Evolutionary conservation across 139 green algal species (phyloP).

Genomic region (Axilococcus clingmanii): DNA sequence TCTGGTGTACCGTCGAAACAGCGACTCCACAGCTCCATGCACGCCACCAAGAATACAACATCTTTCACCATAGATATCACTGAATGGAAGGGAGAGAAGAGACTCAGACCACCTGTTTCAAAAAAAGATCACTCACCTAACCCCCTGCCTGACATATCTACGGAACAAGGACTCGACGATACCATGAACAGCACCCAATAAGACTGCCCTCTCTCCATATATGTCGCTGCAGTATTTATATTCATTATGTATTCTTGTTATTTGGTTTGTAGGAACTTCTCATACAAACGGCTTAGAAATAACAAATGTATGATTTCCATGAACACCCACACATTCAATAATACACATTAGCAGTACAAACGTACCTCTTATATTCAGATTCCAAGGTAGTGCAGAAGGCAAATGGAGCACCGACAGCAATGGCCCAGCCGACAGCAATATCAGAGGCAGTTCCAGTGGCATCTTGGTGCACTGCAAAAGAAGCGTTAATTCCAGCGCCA

Average conservation of each 20-base stretch:
- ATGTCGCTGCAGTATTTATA: conserved; percentile 63
- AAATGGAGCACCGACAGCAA: conserved; percentile 93
- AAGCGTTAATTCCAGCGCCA: conserved; percentile 98
- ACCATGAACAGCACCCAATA: conserved; percentile 97
- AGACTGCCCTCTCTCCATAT: conserved; percentile 93
- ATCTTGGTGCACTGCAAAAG: conserved; percentile 98
- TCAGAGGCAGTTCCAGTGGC: conserved; percentile 88
- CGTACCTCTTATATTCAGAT: conserved; percentile 87
- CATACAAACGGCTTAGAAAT: background rate
- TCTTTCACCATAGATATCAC: conserved; percentile 98
- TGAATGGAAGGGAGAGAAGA: conserved; percentile 4
- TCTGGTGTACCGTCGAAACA: conserved; percentile 86
- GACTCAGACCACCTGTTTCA: background rate
- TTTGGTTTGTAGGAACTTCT: background rate
- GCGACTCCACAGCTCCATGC: conserved; percentile 95
- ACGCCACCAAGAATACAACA: conserved; percentile 95
- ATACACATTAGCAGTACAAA: background rate
- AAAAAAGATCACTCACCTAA: conserved; percentile 44
- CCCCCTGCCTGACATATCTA: conserved; percentile 70
- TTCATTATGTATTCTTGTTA: background rate
- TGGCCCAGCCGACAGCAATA: conserved; percentile 93
- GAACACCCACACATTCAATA: conserved; percentile 1
- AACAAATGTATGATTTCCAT: background rate
- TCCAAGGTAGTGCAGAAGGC: conserved; percentile 97
- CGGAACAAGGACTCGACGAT: conserved; percentile 95